Evolutionary conservation across 306 rosid species (phyloP).

Genomic region (Alnus rubra): DNA sequence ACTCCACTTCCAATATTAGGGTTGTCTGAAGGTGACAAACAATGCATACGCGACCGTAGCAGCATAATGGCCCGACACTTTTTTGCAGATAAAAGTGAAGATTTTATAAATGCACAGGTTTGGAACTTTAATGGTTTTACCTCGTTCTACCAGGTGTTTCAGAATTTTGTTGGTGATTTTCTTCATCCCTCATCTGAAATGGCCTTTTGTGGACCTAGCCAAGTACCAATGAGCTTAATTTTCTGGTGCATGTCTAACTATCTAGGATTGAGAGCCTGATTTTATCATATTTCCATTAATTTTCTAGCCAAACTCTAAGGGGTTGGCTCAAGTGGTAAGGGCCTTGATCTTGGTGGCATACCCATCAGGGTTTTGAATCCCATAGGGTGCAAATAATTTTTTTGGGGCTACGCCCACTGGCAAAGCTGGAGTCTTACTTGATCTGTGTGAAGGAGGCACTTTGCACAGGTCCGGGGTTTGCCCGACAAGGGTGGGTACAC

Average conservation of each 20-base stretch:
- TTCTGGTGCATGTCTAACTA: neutral
- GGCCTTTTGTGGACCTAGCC: neutral
- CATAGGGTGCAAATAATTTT: no score
- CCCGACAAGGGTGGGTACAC: no score
- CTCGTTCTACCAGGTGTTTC: neutral
- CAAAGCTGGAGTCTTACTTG: no score
- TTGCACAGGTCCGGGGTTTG: no score
- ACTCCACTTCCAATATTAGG: slow-evolving; percentile 82
- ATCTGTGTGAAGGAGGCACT: no score
- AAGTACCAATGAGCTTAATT: neutral
- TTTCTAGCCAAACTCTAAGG: neutral
- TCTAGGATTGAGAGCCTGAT: neutral
- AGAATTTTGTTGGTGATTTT: neutral
- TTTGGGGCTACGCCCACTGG: no score
- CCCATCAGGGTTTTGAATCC: no score
- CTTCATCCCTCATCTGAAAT: neutral
- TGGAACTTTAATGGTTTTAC: slow-evolving; percentile 26
- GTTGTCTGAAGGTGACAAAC: slow-evolving; percentile 91
- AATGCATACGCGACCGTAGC: slow-evolving; percentile 91
- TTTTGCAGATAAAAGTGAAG: slow-evolving; percentile 92
- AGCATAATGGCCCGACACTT: slow-evolving; percentile 99
- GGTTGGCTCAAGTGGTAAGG: no score
- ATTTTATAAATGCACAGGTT: slow-evolving; percentile 90
- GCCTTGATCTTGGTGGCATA: no score
- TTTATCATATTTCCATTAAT: neutral